Evolutionary conservation across 2,329 filamentous ascomycete species (phyloP).

Genomic region (Colletotrichum spinosum): DNA sequence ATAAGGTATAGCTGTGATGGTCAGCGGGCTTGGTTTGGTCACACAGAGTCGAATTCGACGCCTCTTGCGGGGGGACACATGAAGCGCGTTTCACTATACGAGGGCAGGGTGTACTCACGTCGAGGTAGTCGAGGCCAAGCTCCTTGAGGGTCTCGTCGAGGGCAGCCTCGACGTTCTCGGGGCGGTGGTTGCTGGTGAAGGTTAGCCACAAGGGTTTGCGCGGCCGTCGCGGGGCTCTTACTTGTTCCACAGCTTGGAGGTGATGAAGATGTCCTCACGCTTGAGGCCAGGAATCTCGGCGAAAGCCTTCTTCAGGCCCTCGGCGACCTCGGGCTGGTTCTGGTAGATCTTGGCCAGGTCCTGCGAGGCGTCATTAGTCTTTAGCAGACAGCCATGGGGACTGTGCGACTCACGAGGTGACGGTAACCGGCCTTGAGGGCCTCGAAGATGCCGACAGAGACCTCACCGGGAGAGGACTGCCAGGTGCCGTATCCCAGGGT

Average conservation of each 20-base stretch:
- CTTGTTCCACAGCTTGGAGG: slow-evolving; percentile 75
- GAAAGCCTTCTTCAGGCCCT: slow-evolving; percentile 62
- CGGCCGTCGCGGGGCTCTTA: slow-evolving; percentile 10
- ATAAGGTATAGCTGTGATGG: slow-evolving; percentile 65
- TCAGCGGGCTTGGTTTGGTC: not conserved
- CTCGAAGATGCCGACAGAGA: slow-evolving; percentile 72
- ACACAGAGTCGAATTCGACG: too few species aligned
- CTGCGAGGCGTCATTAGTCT: not conserved
- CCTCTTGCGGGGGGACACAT: too few species aligned
- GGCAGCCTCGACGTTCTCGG: slow-evolving; percentile 67
- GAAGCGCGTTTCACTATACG: too few species aligned
- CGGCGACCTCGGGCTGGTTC: slow-evolving; percentile 71
- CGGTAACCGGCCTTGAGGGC: slow-evolving; percentile 73
- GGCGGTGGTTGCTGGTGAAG: slow-evolving; percentile 64
- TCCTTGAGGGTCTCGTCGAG: slow-evolving; percentile 67
- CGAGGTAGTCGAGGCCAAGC: slow-evolving; percentile 68
- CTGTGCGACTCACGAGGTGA: slow-evolving; percentile 58
- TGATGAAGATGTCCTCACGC: slow-evolving; percentile 71
- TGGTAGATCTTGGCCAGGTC: slow-evolving; percentile 67
- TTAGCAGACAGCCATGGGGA: too few species aligned
- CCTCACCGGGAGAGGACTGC: slow-evolving; percentile 75
- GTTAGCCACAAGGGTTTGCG: not conserved
- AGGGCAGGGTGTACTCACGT: slow-evolving; percentile 49
- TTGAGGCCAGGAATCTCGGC: slow-evolving; percentile 62
- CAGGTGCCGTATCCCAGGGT: slow-evolving; percentile 64